Conservation (phyloP, 768 basidiomycete species). For the Exidia glandulosa region DNA sequence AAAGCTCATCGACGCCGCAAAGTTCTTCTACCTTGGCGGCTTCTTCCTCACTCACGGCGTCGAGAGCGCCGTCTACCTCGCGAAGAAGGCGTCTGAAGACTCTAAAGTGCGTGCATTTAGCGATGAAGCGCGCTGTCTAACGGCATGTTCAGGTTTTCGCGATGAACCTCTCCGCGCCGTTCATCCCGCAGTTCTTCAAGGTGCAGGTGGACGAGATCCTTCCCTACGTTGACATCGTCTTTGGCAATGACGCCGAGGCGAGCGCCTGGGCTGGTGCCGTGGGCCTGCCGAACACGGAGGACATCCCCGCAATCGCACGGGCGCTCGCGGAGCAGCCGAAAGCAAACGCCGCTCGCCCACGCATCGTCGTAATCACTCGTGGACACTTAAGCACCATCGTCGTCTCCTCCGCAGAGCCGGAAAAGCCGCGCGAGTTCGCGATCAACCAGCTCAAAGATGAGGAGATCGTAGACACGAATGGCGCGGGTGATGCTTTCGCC, state of each 20-base stretch:
- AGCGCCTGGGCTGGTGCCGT: conserved; percentile 70
- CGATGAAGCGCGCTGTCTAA: not conserved
- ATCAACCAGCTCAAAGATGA: conserved; percentile 26
- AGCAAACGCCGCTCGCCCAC: conserved; percentile 70
- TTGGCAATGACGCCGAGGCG: conserved; percentile 94
- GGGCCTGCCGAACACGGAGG: conserved; percentile 52
- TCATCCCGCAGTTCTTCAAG: conserved; percentile 90
- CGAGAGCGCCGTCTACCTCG: conserved; percentile 56
- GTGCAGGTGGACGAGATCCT: conserved; percentile 70
- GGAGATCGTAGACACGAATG: conserved; percentile 92
- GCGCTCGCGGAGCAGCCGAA: conserved; percentile 68
- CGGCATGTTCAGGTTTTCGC: conserved; percentile 53
- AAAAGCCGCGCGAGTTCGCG: conserved; percentile 11
- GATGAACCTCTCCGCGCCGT: conserved; percentile 93
- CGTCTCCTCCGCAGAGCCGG: conserved; percentile 21
- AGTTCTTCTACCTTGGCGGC: conserved; percentile 88
- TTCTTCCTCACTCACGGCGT: conserved; percentile 97
- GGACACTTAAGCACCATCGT: conserved; percentile 32
- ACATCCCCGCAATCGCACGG: conserved; percentile 60
- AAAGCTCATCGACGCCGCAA: conserved; percentile 65
- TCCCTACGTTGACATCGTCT: conserved; percentile 77
- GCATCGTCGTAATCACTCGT: conserved; percentile 57
- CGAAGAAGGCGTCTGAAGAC: conserved; percentile 61
- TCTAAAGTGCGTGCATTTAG: conserved; percentile 51
- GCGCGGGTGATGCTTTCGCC: conserved; percentile 94